A percentile compares a stretch with the other conserved stretches of the same genome.
Conservation (phyloP, 2,329 filamentous ascomycete species). For the Sclerotinia borealis region DNA sequence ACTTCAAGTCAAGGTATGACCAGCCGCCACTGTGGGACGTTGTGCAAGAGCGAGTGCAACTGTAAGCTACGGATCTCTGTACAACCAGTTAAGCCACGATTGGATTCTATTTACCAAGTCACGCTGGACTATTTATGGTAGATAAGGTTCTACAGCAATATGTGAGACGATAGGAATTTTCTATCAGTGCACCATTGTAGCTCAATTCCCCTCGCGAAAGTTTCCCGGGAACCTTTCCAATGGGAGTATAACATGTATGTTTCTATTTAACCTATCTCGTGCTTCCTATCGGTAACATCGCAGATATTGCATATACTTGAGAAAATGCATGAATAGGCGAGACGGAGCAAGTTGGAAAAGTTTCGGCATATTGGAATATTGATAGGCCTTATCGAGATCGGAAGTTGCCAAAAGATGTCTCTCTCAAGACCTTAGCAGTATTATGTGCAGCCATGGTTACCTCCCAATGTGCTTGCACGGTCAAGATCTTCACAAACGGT, state of each 20-base stretch:
- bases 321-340: neutral
- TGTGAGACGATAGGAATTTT: neutral
- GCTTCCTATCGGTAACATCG: neutral
- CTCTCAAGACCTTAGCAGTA: neutral
- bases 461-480: too few species aligned
- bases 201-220: neutral
- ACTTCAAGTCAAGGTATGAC: neutral
- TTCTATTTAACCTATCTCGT: neutral
- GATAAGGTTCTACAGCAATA: neutral
- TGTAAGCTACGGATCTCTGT: neutral
- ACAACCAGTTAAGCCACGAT: neutral
- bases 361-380: neutral
- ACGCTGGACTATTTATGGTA: neutral
- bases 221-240: neutral
- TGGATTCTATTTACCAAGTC: neutral
- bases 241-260: neutral
- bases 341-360: neutral
- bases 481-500: neutral
- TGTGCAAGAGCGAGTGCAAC: neutral
- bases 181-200: neutral
- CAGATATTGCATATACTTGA: neutral
- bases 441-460: neutral
- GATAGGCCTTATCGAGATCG: neutral
- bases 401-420: neutral
- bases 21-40: neutral